Percentiles rank a stretch among this genome's conserved stretches.
Evolutionary conservation across 139 green algal genomes (phyloP).

Genomic region (Nannochloris sp.): DNA sequence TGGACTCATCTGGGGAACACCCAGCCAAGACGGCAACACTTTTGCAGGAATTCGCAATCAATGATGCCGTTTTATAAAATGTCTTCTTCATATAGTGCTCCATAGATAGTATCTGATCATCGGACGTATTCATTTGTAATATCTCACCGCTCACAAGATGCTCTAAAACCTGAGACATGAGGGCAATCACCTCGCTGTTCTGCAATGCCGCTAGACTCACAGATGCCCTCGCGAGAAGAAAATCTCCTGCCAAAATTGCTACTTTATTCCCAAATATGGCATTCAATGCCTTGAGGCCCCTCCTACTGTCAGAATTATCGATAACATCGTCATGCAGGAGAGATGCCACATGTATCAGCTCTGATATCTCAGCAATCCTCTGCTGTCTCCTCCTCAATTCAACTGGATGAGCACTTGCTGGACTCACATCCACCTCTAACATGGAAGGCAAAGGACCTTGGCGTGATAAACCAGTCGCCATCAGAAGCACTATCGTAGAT

Average conservation of each 20-base stretch:
- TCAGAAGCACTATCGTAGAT: constrained; percentile 77
- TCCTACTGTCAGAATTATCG: constrained; percentile 73
- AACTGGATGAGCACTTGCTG: constrained; percentile 38
- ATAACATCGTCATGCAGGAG: constrained; percentile 97
- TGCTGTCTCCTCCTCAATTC: constrained; percentile 77
- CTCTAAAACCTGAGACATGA: constrained; percentile 88
- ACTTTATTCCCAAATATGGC: constrained; percentile 74
- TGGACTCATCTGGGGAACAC: constrained; percentile 26
- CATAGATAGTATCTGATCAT: constrained; percentile 58
- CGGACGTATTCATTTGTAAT: constrained; percentile 85
- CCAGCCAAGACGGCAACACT: constrained; percentile 70
- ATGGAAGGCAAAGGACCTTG: constrained; percentile 23
- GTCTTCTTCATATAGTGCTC: constrained; percentile 88
- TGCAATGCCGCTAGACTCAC: constrained; percentile 81
- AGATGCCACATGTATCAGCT: constrained; percentile 93
- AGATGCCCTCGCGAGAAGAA: constrained; percentile 88
- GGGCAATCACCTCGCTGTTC: constrained; percentile 76
- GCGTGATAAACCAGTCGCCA: constrained; percentile 66
- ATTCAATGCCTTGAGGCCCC: constrained; percentile 81
- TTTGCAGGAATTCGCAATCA: constrained; percentile 86
- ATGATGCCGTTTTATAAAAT: constrained; percentile 92
- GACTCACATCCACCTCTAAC: constrained; percentile 47
- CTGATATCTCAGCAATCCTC: constrained; percentile 91
- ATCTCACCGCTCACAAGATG: constrained; percentile 94
- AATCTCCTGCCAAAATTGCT: constrained; percentile 95